Conservation (phyloP, 176 grass and related monocot species). For the Urochloa ruziziensis region DNA sequence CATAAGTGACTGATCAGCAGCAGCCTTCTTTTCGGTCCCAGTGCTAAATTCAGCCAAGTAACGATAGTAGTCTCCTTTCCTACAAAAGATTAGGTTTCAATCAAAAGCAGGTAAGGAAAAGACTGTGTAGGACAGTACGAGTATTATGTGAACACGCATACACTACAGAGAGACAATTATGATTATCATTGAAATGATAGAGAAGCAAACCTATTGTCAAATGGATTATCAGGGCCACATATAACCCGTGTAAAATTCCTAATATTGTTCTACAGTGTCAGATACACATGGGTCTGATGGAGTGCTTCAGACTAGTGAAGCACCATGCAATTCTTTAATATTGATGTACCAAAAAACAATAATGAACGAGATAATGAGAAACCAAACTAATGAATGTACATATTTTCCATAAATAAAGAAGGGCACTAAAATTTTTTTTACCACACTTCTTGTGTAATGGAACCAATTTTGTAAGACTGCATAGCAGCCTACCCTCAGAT, state of each 20-base stretch:
- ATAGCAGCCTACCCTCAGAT: background rate
- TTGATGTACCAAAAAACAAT: background rate
- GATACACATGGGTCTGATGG: background rate
- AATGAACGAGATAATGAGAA: background rate
- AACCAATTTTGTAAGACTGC: background rate
- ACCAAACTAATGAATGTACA: background rate
- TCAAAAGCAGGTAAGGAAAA: background rate
- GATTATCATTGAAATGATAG: background rate
- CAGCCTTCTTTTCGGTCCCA: constrained; percentile 74
- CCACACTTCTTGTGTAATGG: background rate
- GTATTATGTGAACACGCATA: background rate
- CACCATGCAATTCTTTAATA: background rate
- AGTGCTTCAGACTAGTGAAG: background rate
- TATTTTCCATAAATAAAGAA: background rate
- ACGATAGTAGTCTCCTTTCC: constrained; percentile 93
- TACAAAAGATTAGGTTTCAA: constrained; percentile 15
- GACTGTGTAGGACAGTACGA: background rate
- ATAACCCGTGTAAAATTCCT: background rate
- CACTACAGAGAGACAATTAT: background rate
- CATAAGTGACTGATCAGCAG: constrained; percentile 74
- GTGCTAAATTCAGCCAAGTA: constrained; percentile 86
- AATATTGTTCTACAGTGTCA: background rate
- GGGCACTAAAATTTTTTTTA: background rate
- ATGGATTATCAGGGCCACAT: background rate
- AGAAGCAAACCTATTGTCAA: background rate